Base-by-base conservation (phyloP, 2,329 filamentous ascomycete genomes). In the Biscogniauxia mediterranea region DNA sequence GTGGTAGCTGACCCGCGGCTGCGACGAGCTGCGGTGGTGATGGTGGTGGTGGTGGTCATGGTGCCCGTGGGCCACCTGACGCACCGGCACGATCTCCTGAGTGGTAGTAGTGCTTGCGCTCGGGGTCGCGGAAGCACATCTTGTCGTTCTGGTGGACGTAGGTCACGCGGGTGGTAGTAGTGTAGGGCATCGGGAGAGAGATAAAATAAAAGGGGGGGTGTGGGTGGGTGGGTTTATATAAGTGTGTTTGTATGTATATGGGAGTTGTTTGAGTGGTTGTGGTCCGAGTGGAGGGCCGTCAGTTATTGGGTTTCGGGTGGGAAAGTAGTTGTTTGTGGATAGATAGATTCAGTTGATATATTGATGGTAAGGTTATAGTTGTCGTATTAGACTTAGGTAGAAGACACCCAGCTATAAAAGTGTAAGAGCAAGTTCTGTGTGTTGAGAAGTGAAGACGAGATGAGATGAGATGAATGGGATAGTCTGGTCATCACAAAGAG, bases 41-140 rank as follows among this genome's bases (percentile, higher is more conserved):
- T 23, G 23, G 23, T 23, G 72, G 56, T 71, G 69, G 55, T 76
- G 72, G 53, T 75, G 72, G 55, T 72, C 71, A 53, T 76, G 70
- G 20, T 68, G 70, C 63, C 73, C 71, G 51, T 68, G 63, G 65
- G 73, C 66, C 54, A 70, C 69, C 55, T 77, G 76, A 50, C 80
- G 75, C 60, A 78, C 75, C 52, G 82, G 82, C 54, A 82, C 77
- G 65, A 80, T 77, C 66, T 85, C 82, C 74, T 85, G 80, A n/a
- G 70, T 79, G 79, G 71, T 85, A 83, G 76, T 85, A 85, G 75
- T 85, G 83, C 54, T 78, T 78, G 50, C 77, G 79, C 28, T 71
- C 73, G 58, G 79, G 77, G 61, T 78, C 75, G 58, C 75, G 70
- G 76, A 85, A 83, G 69, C 83, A 85, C 83, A 85, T 85, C 23